phyloP scores from a whole-genome alignment of 352 stramenopile genomes.

The Phytophthora aleatoria region DNA sequence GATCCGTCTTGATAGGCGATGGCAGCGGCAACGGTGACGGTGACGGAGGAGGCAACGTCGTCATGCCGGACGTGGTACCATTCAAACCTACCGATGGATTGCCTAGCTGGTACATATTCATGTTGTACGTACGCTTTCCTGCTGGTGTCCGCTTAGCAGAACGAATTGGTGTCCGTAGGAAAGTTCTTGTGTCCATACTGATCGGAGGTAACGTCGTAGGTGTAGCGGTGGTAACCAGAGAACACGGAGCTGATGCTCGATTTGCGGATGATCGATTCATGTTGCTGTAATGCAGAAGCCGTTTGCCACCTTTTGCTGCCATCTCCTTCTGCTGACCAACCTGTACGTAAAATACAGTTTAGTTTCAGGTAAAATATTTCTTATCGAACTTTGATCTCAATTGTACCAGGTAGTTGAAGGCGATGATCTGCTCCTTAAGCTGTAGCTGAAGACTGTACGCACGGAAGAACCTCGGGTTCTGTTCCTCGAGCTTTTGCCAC shows the following conservation, averaged over 20 bases:
- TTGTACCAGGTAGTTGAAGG: conserved; percentile 92
- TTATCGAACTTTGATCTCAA: neutral
- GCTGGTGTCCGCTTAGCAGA: conserved; percentile 33
- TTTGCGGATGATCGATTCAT: conserved; percentile 22
- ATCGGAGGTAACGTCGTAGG: conserved; percentile 40
- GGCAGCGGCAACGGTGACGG: conserved; percentile 63
- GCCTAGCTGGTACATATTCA: conserved; percentile 31
- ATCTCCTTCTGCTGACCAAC: conserved; percentile 77
- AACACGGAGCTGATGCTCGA: conserved; percentile 19
- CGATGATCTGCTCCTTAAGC: conserved; percentile 90
- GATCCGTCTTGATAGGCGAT: conserved; percentile 84
- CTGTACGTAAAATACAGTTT: conserved; percentile 27
- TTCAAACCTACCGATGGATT: conserved; percentile 19
- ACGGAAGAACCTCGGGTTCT: conserved; percentile 91
- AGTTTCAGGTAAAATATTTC: conserved; percentile 4
- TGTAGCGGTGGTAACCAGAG: conserved; percentile 22
- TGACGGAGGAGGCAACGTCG: conserved; percentile 37
- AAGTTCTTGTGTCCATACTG: conserved; percentile 33
- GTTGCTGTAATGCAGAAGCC: conserved; percentile 36
- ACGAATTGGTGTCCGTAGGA: conserved; percentile 33
- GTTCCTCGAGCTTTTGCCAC: conserved; percentile 92
- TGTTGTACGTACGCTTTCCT: conserved; percentile 29
- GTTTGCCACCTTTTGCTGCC: conserved; percentile 52
- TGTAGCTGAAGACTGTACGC: conserved; percentile 85
- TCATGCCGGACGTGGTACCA: conserved; percentile 18